Conservation (phyloP, 257 asterid genomes). For the Perilla frutescens region DNA sequence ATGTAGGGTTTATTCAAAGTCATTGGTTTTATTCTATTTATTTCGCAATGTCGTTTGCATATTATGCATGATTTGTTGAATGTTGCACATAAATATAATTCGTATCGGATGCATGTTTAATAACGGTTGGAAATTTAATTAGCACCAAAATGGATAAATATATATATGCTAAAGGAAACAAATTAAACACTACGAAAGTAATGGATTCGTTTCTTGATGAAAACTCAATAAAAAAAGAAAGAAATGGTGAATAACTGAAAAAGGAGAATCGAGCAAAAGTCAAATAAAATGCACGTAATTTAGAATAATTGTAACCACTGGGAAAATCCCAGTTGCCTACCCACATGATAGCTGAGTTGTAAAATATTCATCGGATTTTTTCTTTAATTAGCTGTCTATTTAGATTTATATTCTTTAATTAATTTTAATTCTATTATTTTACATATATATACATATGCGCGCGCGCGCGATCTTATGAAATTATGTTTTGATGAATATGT, state of each 20-base stretch:
- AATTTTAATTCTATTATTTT: not conserved
- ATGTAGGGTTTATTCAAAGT: no score
- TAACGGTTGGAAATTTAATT: no score
- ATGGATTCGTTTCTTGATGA: conserved; percentile 37
- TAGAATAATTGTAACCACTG: conserved; percentile 33
- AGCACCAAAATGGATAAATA: no score
- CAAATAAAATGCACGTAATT: conserved; percentile 22
- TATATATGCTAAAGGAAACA: not conserved
- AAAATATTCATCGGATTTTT: conserved; percentile 35
- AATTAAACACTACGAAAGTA: not conserved
- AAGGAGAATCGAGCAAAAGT: conserved; percentile 32
- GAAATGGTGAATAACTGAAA: not conserved
- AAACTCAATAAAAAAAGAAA: not conserved
- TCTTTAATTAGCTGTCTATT: conserved; percentile 15
- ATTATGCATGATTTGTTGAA: no score
- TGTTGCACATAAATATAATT: no score
- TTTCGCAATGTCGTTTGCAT: no score
- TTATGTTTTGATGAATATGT: not conserved
- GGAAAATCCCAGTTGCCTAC: conserved; percentile 37
- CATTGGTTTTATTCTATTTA: no score
- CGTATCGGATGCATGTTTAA: no score
- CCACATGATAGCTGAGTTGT: conserved; percentile 43
- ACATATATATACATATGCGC: not conserved
- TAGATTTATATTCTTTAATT: conserved; percentile 7
- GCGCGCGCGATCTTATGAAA: not conserved